Conservation (phyloP, 1,284 basidiomycete species). For the Stygiomarasmius scandens region DNA sequence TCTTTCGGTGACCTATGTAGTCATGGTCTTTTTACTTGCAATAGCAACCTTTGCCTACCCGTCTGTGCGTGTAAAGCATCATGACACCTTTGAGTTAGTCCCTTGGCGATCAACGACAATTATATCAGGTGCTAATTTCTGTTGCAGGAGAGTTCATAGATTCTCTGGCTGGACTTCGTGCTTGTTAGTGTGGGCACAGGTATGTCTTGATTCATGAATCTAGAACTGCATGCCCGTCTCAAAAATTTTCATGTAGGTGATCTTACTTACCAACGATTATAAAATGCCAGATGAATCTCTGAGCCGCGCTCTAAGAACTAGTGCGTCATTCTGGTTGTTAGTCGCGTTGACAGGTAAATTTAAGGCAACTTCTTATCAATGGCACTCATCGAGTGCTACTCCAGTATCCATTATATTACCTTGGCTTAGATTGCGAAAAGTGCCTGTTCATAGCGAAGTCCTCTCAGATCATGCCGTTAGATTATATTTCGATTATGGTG, state of each 20-base stretch:
- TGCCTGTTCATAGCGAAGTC: conserved; percentile 53
- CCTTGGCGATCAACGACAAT: neutral
- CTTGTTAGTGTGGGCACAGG: conserved; percentile 58
- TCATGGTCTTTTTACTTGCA: conserved; percentile 49
- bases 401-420: conserved; percentile 53
- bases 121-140: neutral
- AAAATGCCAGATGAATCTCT: conserved; percentile 40
- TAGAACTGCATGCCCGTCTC: neutral
- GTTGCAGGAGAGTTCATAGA: conserved; percentile 42
- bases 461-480: conserved; percentile 60
- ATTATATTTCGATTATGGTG: conserved; percentile 59
- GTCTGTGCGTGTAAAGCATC: conserved; percentile 45
- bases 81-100: conserved; percentile 52
- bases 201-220: conserved; percentile 22
- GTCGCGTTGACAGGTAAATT: conserved; percentile 45
- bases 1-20: conserved; percentile 53
- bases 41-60: conserved; percentile 57
- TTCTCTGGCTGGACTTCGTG: conserved; percentile 60
- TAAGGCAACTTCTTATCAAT: neutral
- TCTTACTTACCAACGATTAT: conserved; percentile 58
- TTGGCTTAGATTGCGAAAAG: conserved; percentile 56
- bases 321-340: conserved; percentile 58
- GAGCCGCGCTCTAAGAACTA: conserved; percentile 44
- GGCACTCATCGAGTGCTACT: neutral
- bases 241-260: conserved; percentile 34